A percentile compares a stretch with the other conserved stretches of the same genome.
phyloP scores from a whole-genome alignment of 202 grass and related monocot species.

The Eragrostis tef region DNA sequence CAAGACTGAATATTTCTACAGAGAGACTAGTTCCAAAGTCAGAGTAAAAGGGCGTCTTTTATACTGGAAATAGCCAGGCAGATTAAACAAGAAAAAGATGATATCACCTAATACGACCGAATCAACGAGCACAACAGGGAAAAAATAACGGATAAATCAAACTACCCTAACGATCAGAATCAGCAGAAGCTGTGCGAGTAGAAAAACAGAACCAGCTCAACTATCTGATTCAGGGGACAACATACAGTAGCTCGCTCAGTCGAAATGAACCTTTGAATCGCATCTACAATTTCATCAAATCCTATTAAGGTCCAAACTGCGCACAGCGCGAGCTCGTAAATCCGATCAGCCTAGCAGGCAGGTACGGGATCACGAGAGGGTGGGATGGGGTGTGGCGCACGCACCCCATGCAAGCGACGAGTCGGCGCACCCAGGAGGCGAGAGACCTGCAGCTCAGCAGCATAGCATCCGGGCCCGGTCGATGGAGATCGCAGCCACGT shows the following conservation, averaged over 20 bases:
- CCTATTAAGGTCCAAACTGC: neutral
- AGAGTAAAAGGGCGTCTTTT: neutral
- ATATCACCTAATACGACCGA: constrained; percentile 21
- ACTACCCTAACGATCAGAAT: constrained; percentile 18
- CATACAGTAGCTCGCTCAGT: constrained; percentile 3
- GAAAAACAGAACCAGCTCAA: neutral
- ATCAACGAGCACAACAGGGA: neutral
- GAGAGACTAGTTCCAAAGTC: constrained; percentile 28
- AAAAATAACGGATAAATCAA: neutral
- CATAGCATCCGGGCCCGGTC: constrained; percentile 47
- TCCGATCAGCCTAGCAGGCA: neutral
- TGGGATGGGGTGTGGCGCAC: constrained; percentile 29
- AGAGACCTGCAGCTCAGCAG: constrained; percentile 76
- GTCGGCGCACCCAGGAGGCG: constrained; percentile 68
- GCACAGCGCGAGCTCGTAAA: neutral
- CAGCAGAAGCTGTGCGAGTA: neutral
- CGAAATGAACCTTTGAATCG: constrained; percentile 30
- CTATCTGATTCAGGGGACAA: constrained; percentile 25
- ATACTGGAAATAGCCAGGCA: constrained; percentile 12
- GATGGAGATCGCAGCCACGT: neutral
- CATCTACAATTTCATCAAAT: neutral
- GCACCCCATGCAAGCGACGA: constrained; percentile 84
- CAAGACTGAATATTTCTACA: constrained; percentile 3
- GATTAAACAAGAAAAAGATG: constrained; percentile 48
- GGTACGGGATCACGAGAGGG: neutral